These are phyloP conservation scores for Platismatia glauca DNA, from an alignment of 495 filamentous ascomycete species.

Conservation along the genomic window DNA sequence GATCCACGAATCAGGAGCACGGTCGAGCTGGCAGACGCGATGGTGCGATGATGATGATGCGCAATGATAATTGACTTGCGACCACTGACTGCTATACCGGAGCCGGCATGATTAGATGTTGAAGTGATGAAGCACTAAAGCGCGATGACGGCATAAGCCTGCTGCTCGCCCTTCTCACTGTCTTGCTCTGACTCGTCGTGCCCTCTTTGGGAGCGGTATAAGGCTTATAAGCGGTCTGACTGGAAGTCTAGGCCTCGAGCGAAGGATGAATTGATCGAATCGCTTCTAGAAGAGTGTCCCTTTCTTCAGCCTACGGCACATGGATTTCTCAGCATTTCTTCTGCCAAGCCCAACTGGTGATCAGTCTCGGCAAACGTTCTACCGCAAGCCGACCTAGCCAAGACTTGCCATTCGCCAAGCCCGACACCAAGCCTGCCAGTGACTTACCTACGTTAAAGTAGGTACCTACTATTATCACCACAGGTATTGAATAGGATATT, in stretches of 20 bases:
- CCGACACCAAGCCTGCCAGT: too few relatives aligned
- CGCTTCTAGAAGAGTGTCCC: background rate
- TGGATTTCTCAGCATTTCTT: background rate
- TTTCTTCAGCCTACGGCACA: background rate
- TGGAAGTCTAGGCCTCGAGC: background rate
- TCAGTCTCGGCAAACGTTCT: background rate
- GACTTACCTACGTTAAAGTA: too few relatives aligned
- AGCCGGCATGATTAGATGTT: background rate
- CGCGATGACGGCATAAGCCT: conserved; percentile 1
- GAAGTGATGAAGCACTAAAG: background rate
- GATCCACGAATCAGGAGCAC: background rate
- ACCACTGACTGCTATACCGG: too few relatives aligned
- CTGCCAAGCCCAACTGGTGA: background rate
- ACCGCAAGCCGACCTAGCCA: background rate
- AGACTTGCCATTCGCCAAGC: too few relatives aligned
- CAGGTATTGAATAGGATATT: too few relatives aligned
- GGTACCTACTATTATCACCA: too few relatives aligned
- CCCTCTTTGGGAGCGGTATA: too few relatives aligned
- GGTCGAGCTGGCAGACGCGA: too few relatives aligned
- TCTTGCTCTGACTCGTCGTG: background rate
- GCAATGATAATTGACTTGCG: too few relatives aligned
- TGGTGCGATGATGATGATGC: too few relatives aligned
- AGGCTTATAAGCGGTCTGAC: background rate
- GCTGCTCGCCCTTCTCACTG: background rate
- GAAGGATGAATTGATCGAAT: conserved; percentile 5